Evolutionary conservation across 177 flowering plant genomes (phyloP), one percentile per base, ranked within the genome.

Genomic region (Vitis hybrid): DNA sequence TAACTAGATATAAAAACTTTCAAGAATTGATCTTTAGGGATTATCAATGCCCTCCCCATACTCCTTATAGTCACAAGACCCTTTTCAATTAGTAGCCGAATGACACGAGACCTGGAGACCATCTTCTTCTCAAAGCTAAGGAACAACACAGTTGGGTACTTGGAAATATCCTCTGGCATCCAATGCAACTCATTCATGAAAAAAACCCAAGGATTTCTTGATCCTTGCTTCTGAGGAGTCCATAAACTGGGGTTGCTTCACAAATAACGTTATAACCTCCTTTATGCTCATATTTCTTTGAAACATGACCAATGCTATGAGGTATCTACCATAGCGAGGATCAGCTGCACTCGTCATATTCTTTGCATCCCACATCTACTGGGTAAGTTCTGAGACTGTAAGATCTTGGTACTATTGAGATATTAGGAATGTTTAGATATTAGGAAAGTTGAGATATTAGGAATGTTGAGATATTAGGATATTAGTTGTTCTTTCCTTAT

Each of bases 41-140:
- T 51, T 11, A 17, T 6, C 8, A 17, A n/a, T 18, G 55, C 56
- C 32, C 30, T n/a, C 4, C 55, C 56, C 56, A 64, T 6, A 11
- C 30, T 6, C 32, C 2, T n/a, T 7, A 6, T 50, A 3, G 19
- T 64, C 14, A 51, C 56, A 35, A 64, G 67, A 17, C 56, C 67
- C 67, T 50, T 12, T 6, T 55, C 49, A 6, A 50, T 18, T 50
- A 72, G 24, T 21, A 55, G 4, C 10, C 1, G 32, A 21, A 72
- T 9, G 11, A 72, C 59, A 4, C 50, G 15, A 19, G 5, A 11
- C 68, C 69, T 65, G 5, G 74, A 69, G 49, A 58, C 2, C 4
- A 49, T n/a, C 27, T 55, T 65, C 30, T 65, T 65, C 56, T 72
- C 69, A 1, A 72, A 24, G 58, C 74, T 72, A 15, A 14, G 27